phyloP scores from a whole-genome alignment of 192 early-diverging fungal genomes.

The Coemansia sp. region DNA sequence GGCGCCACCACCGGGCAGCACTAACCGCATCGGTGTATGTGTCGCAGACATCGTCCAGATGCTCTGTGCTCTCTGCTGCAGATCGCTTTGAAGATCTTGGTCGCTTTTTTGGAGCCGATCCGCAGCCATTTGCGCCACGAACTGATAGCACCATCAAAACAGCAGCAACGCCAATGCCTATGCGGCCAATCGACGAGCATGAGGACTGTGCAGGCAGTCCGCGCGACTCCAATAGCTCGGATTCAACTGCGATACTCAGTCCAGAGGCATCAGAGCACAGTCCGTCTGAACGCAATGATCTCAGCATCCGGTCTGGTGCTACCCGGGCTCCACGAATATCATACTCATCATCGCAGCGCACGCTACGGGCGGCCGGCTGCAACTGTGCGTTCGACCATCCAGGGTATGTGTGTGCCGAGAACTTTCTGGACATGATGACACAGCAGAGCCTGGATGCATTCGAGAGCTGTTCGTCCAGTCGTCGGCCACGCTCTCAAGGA shows the following conservation, averaged over 20 bases:
- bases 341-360: conserved; percentile 31
- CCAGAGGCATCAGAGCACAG: background rate
- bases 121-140: background rate
- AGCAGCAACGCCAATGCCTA: conserved; percentile 1
- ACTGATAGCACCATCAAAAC: background rate
- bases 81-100: background rate
- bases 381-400: conserved; percentile 5
- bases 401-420: conserved; percentile 9
- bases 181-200: background rate
- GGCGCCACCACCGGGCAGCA: conserved; percentile 2
- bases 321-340: conserved; percentile 11
- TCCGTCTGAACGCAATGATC: background rate
- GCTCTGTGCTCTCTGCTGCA: background rate
- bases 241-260: conserved; percentile 16
- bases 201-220: conserved; percentile 1
- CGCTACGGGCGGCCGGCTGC: conserved; percentile 13
- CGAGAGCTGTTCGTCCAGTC: conserved; percentile 9
- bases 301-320: background rate
- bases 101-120: background rate
- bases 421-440: conserved; percentile 6
- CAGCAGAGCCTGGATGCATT: conserved; percentile 11
- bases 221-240: conserved; percentile 13
- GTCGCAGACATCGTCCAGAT: conserved; percentile 3
- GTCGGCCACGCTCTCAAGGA: conserved; percentile 33
- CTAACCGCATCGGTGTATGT: conserved; percentile 9